phyloP scores from a whole-genome alignment of 805 yeast species.

The Pachysolen tannophilus region DNA sequence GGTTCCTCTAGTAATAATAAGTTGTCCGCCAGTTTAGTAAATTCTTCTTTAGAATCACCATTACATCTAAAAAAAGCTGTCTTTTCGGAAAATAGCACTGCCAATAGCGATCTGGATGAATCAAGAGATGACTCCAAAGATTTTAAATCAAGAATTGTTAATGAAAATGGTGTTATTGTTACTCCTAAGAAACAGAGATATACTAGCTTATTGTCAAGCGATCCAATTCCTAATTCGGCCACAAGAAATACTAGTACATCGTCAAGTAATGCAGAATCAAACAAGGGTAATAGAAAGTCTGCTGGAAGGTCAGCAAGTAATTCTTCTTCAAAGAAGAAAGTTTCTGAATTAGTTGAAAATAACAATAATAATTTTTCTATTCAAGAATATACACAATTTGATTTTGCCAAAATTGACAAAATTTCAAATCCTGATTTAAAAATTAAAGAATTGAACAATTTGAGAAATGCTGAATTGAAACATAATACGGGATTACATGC shows the following conservation, averaged over 20 bases:
- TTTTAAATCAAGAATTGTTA: neutral
- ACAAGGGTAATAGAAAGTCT: no score
- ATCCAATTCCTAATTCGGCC: no score
- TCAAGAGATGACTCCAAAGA: no score
- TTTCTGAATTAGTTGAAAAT: neutral
- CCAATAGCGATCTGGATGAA: no score
- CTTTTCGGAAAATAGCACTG: no score
- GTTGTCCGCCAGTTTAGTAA: no score
- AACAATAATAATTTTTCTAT: neutral
- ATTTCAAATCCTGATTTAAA: constrained; percentile 34
- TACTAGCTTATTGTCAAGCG: constrained; percentile 6
- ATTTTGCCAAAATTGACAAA: constrained; percentile 33
- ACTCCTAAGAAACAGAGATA: constrained; percentile 2
- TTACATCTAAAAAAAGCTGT: no score
- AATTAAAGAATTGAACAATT: constrained; percentile 32
- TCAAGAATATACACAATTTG: constrained; percentile 9
- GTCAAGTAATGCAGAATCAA: neutral
- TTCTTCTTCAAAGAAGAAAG: no score
- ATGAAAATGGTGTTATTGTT: neutral
- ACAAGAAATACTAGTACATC: neutral
- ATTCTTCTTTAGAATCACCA: no score
- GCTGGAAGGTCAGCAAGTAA: no score
- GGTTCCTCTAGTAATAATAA: no score
- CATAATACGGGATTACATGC: constrained; percentile 50
- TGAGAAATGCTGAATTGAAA: constrained; percentile 30